phyloP scores from a whole-genome alignment of 768 basidiomycete genomes.

The Russula lepida region DNA sequence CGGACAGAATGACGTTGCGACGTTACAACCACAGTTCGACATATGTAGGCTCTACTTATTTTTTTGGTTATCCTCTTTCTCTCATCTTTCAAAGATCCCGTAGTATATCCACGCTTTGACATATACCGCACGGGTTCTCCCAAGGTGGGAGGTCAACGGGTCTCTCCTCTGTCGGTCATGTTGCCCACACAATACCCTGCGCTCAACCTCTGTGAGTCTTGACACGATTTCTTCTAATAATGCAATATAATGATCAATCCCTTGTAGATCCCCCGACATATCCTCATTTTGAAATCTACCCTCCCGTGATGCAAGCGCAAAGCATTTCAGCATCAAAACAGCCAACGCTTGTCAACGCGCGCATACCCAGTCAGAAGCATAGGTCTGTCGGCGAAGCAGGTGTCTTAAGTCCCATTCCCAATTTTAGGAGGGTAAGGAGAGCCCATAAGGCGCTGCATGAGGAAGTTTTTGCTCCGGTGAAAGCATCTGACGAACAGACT shows the following conservation, averaged over 20 bases:
- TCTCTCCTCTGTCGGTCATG: neutral
- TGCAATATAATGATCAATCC: neutral
- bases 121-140: slow-evolving; percentile 19
- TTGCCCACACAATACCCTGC: slow-evolving; percentile 21
- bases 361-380: neutral
- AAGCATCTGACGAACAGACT: neutral
- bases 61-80: neutral
- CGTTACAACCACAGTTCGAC: neutral
- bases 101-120: slow-evolving; percentile 25
- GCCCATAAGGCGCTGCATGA: slow-evolving; percentile 9
- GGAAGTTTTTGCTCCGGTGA: neutral
- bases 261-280: slow-evolving; percentile 24
- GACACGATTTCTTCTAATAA: neutral
- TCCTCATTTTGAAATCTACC: slow-evolving; percentile 25
- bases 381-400: neutral
- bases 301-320: neutral
- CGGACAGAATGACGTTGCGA: neutral
- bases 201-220: slow-evolving; percentile 23
- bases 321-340: neutral
- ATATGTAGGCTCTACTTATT: slow-evolving; percentile 1
- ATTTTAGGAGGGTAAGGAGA: neutral
- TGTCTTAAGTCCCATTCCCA: neutral
- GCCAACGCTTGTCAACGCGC: neutral
- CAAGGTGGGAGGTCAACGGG: neutral
- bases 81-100: slow-evolving; percentile 4